Evolutionary conservation across 2,329 filamentous ascomycete species (phyloP).

Genomic region (Ascochyta clinopodiicola): DNA sequence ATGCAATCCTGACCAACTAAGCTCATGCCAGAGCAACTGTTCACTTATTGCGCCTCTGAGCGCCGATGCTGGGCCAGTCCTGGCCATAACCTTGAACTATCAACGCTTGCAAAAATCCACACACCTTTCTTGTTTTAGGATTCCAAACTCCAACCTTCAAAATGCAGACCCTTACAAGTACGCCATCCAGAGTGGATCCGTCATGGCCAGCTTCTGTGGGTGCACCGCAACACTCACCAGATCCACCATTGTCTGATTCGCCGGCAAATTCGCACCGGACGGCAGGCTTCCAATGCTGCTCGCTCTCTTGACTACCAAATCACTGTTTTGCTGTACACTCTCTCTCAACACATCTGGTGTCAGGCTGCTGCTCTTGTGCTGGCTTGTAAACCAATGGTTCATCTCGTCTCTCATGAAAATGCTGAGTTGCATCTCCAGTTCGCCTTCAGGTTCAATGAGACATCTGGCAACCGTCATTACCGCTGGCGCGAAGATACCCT

Average conservation of each 20-base stretch:
- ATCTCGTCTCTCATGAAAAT: conserved; percentile 98
- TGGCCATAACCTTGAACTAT: too few relatives aligned
- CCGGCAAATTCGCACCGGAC: conserved; percentile 77
- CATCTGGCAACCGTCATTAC: conserved; percentile 97
- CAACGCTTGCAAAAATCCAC: too few relatives aligned
- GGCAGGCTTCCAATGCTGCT: conserved; percentile 81
- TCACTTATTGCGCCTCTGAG: too few relatives aligned
- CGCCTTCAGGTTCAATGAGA: conserved; percentile 78
- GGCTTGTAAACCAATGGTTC: conserved; percentile 91
- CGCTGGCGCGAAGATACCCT: conserved; percentile 93
- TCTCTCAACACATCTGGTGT: conserved; percentile 75
- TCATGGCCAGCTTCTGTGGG: conserved; percentile 84
- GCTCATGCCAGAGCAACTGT: too few relatives aligned
- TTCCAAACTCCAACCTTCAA: neutral
- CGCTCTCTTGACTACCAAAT: conserved; percentile 90
- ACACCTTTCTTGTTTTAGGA: neutral
- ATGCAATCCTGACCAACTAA: too few relatives aligned
- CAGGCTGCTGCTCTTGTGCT: conserved; percentile 64
- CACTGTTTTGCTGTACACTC: conserved; percentile 83
- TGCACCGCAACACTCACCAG: conserved; percentile 91
- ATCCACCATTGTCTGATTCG: conserved; percentile 97
- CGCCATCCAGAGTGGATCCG: conserved; percentile 96
- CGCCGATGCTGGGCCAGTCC: too few relatives aligned
- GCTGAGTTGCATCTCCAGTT: conserved; percentile 92
- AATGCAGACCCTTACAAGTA: conserved; percentile 68